A percentile compares a stretch with the other conserved stretches of the same genome.
Evolutionary conservation across 2,329 filamentous ascomycete species (phyloP).

Genomic region (Neoscytalidium dimidiatum): DNA sequence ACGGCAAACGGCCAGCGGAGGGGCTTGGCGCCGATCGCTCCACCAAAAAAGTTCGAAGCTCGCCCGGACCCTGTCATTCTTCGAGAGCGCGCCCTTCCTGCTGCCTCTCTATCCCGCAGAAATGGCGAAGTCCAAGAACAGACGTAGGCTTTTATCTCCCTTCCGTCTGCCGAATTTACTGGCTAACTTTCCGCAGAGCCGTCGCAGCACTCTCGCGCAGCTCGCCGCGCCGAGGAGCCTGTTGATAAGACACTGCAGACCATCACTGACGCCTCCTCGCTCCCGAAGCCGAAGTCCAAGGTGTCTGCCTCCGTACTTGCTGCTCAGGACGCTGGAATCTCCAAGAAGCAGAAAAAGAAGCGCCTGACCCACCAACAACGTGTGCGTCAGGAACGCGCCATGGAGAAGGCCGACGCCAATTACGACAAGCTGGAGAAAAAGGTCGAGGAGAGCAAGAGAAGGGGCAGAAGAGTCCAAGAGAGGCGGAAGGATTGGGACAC

Average conservation of each 20-base stretch:
- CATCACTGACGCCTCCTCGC: slow-evolving; percentile 39
- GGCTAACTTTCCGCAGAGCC: slow-evolving; percentile 46
- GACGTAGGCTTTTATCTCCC: neutral
- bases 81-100: neutral
- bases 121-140: slow-evolving; percentile 16
- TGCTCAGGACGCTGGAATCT: slow-evolving; percentile 68
- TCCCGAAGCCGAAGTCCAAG: slow-evolving; percentile 29
- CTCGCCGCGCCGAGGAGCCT: slow-evolving; percentile 70
- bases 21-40: slow-evolving; percentile 8
- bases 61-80: neutral
- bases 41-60: slow-evolving; percentile 16
- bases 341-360: slow-evolving; percentile 66
- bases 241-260: slow-evolving; percentile 69
- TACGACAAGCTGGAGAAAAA: slow-evolving; percentile 59
- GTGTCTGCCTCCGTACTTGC: slow-evolving; percentile 60
- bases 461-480: slow-evolving; percentile 51
- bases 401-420: slow-evolving; percentile 58
- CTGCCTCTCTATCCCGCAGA: neutral
- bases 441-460: slow-evolving; percentile 53
- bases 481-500: slow-evolving; percentile 47
- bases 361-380: slow-evolving; percentile 55
- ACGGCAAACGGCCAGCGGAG: neutral
- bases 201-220: slow-evolving; percentile 73
- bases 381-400: slow-evolving; percentile 54
- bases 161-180: neutral